Conservation (phyloP, 106 monocot genomes). For the Vanilla planifolia region DNA sequence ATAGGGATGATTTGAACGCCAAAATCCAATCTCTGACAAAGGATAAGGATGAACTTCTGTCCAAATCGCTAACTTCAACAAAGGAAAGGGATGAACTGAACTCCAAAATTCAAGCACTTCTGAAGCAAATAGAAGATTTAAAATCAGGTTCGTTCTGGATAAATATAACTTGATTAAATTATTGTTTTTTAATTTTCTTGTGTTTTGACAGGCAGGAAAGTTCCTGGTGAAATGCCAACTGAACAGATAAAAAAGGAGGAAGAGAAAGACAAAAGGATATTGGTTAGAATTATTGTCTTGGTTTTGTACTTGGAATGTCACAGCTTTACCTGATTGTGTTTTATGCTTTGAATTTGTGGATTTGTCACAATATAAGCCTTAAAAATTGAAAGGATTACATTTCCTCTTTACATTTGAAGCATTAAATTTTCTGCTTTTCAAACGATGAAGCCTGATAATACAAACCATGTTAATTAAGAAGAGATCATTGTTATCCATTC, state of each 20-base stretch:
- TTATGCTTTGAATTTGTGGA: background rate
- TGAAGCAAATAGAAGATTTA: slow-evolving; percentile 71
- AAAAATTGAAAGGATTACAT: background rate
- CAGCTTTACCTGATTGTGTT: background rate
- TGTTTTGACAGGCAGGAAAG: slow-evolving; percentile 43
- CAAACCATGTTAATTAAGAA: too few relatives aligned
- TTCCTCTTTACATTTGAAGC: background rate
- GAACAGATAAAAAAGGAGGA: slow-evolving; percentile 66
- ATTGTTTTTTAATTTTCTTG: slow-evolving; percentile 8
- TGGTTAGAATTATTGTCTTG: slow-evolving; percentile 28
- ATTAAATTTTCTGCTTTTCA: background rate
- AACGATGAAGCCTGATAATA: too few relatives aligned
- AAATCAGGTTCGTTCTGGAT: slow-evolving; percentile 53
- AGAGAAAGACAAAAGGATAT: slow-evolving; percentile 88
- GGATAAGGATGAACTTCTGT: slow-evolving; percentile 37
- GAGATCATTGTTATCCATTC: too few relatives aligned
- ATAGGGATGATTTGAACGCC: slow-evolving; percentile 17
- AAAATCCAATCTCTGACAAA: slow-evolving; percentile 39
- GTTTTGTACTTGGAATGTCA: background rate
- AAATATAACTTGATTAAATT: background rate
- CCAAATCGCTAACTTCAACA: slow-evolving; percentile 13
- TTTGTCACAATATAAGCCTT: background rate
- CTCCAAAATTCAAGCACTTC: slow-evolving; percentile 63
- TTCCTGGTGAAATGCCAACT: slow-evolving; percentile 28
- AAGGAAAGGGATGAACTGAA: slow-evolving; percentile 71